phyloP scores from a whole-genome alignment of 257 asterid genomes.

The Fraxinus quadrangulata region DNA sequence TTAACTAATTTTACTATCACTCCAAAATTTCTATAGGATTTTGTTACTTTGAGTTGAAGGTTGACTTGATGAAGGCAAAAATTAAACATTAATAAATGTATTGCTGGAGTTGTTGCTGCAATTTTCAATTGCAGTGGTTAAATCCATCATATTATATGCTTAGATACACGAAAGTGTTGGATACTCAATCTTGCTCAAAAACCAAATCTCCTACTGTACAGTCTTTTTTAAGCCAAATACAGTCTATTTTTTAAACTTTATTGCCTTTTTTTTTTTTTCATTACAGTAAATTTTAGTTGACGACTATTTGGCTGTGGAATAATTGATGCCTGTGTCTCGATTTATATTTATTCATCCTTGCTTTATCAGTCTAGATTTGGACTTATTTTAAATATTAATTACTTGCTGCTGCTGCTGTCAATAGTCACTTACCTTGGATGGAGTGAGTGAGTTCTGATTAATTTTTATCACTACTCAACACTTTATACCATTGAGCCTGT shows the following conservation, averaged over 20 bases:
- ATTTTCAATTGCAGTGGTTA: not conserved
- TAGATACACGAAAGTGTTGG: not conserved
- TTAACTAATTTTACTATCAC: conserved; percentile 7
- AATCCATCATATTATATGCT: not conserved
- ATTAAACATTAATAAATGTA: not conserved
- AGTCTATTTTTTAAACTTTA: not conserved
- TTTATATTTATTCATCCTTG: not conserved
- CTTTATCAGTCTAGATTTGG: not conserved
- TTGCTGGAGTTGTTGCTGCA: not conserved
- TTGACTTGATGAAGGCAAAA: not conserved
- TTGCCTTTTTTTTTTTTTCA: no score
- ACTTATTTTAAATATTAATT: not conserved
- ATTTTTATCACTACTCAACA: not conserved
- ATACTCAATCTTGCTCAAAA: not conserved
- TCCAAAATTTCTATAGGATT: not conserved
- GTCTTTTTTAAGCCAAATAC: not conserved
- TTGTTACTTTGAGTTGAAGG: not conserved
- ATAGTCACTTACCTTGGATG: not conserved
- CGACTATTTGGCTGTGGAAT: not conserved
- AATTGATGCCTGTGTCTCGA: not conserved
- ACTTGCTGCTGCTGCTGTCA: not conserved
- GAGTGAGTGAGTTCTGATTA: no score
- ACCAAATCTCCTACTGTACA: not conserved
- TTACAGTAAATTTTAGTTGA: not conserved
- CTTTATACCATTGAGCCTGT: not conserved